phyloP scores from a whole-genome alignment of 163 green algal genomes.

The Trebouxia gelatinosa region DNA sequence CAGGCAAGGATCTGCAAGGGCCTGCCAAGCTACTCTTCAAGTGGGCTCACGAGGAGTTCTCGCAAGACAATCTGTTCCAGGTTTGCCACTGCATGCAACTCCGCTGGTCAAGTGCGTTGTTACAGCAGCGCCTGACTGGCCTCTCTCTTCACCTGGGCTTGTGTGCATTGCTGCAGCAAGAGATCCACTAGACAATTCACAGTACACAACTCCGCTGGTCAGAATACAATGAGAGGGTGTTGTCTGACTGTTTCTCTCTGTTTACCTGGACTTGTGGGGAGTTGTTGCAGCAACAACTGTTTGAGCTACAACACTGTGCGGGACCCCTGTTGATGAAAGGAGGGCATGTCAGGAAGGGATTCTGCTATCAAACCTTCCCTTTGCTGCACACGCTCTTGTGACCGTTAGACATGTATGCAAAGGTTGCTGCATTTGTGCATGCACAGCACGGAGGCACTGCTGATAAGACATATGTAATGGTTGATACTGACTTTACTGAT shows the following conservation, averaged over 20 bases:
- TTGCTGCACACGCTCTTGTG: no score
- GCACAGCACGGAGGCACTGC: no score
- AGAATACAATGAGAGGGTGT: neutral
- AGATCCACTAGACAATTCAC: neutral
- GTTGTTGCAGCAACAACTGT: no score
- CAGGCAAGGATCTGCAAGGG: neutral
- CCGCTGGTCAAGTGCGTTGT: neutral
- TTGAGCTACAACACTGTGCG: no score
- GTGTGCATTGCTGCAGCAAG: neutral
- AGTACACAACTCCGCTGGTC: neutral
- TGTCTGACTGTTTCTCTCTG: neutral
- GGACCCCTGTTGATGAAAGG: no score
- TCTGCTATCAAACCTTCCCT: no score
- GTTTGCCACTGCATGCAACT: neutral
- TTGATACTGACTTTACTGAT: no score
- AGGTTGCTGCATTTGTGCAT: no score
- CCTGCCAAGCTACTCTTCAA: conserved; percentile 22
- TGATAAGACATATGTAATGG: no score
- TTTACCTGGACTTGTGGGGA: no score
- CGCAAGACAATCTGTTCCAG: conserved; percentile 9
- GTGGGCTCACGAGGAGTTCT: conserved; percentile 18
- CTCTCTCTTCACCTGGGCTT: neutral
- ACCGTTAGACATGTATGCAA: no score
- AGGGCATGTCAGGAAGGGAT: no score
- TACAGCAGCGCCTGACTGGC: neutral